These are phyloP conservation scores for Phragmites australis DNA, from an alignment of 176 grass and related monocot species.

Conservation along the genomic window DNA sequence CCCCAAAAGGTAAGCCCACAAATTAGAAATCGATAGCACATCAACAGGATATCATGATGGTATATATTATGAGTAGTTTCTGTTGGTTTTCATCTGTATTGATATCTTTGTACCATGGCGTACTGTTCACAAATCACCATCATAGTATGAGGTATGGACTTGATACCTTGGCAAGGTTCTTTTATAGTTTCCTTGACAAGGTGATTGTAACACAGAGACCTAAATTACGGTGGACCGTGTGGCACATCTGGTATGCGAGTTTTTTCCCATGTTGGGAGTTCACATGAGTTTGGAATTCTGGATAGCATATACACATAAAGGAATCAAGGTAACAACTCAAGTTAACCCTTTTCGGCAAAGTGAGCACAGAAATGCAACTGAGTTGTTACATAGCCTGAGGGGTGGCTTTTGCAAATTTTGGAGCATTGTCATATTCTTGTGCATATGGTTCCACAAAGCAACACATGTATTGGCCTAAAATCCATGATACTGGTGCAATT, in stretches of 20 bases:
- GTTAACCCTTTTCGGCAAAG: not conserved
- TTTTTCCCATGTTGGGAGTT: constrained; percentile 7
- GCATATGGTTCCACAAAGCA: not conserved
- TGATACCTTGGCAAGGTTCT: constrained; percentile 5
- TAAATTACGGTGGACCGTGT: constrained; percentile 7
- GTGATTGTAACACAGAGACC: not conserved
- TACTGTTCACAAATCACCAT: constrained; percentile 23
- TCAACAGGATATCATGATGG: not conserved
- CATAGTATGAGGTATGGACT: not conserved
- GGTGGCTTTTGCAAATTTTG: constrained; percentile 4
- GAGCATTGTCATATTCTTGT: not conserved
- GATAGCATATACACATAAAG: not conserved
- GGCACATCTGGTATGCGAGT: not conserved
- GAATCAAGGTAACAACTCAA: constrained; percentile 5
- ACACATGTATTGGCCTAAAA: not conserved
- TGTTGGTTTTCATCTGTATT: constrained; percentile 19
- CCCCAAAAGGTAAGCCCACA: constrained; percentile 24
- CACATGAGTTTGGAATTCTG: not conserved
- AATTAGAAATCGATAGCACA: constrained; percentile 11
- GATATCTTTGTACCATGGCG: not conserved
- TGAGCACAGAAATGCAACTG: not conserved
- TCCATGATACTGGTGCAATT: not conserved
- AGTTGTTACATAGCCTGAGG: not conserved
- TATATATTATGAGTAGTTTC: constrained; percentile 22
- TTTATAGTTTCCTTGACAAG: not conserved